These are phyloP conservation scores for Conoideocrella luteorostrata DNA, from an alignment of 2,329 filamentous ascomycete genomes.

Conservation along the genomic window DNA sequence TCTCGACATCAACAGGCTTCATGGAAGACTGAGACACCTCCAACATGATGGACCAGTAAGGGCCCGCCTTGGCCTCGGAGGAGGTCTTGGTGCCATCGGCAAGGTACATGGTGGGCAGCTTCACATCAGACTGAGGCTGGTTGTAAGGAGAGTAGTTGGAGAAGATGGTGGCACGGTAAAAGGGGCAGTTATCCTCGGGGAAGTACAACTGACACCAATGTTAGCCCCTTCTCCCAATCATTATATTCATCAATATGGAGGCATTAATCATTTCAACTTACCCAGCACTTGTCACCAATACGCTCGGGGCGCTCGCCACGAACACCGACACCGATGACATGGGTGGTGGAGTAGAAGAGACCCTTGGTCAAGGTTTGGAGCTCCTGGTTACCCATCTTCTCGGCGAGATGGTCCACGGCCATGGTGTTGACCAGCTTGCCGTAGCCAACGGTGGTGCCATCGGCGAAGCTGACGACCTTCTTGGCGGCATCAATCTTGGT, in stretches of 20 bases:
- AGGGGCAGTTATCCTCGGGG: constrained; percentile 96
- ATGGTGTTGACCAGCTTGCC: constrained; percentile 93
- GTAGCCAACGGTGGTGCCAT: constrained; percentile 86
- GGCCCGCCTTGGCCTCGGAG: constrained; percentile 71
- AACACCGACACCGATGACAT: constrained; percentile 94
- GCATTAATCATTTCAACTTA: too few relatives aligned
- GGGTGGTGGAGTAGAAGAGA: constrained; percentile 93
- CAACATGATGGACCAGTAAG: constrained; percentile 99
- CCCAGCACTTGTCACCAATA: constrained; percentile 99
- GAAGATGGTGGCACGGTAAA: constrained; percentile 99
- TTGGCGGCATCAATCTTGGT: constrained; percentile 78
- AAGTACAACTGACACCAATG: constrained; percentile 68
- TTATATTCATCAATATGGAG: too few relatives aligned
- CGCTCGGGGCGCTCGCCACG: constrained; percentile 86
- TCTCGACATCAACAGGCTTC: constrained; percentile 88
- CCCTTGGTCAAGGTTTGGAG: constrained; percentile 78
- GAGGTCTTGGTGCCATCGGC: constrained; percentile 79
- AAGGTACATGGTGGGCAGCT: constrained; percentile 80
- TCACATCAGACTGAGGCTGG: constrained; percentile 75
- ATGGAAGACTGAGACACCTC: constrained; percentile 93
- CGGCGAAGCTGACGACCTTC: constrained; percentile 74
- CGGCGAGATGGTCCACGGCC: constrained; percentile 82
- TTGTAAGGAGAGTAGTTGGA: constrained; percentile 99
- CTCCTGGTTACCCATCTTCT: constrained; percentile 83
- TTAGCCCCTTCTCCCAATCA: too few relatives aligned